Evolutionary conservation across 768 basidiomycete genomes (phyloP).

Genomic region (Naematelia aurantialba): DNA sequence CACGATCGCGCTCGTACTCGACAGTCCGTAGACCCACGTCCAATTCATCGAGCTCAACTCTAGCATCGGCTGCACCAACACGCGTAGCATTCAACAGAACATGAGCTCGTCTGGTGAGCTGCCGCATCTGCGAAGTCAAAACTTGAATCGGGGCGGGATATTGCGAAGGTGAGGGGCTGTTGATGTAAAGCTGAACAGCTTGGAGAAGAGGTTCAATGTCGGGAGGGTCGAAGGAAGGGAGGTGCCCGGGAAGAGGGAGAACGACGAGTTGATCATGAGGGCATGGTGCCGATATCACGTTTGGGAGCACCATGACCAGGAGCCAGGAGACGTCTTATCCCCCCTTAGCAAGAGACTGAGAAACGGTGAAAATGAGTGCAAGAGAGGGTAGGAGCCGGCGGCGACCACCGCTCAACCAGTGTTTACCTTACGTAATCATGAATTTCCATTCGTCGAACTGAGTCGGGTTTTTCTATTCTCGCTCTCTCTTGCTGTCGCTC

Average conservation of each 20-base stretch:
- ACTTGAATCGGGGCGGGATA: constrained; percentile 9
- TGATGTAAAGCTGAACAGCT: constrained; percentile 14
- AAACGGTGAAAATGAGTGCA: neutral
- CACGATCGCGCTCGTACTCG: constrained; percentile 35
- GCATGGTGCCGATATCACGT: constrained; percentile 18
- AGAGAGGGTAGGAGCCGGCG: neutral
- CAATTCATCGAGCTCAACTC: constrained; percentile 28
- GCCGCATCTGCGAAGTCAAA: constrained; percentile 29
- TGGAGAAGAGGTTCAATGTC: constrained; percentile 21
- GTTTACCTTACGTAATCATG: neutral
- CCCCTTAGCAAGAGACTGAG: no score
- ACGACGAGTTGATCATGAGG: constrained; percentile 36
- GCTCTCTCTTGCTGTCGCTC: no score
- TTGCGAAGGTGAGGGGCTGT: constrained; percentile 1
- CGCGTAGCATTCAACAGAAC: constrained; percentile 38
- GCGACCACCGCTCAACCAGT: neutral
- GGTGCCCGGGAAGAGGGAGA: constrained; percentile 26
- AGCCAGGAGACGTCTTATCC: no score
- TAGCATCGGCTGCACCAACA: constrained; percentile 20
- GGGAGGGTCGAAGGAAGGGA: constrained; percentile 26
- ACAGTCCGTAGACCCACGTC: constrained; percentile 31
- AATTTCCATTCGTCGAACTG: neutral
- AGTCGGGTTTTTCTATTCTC: neutral
- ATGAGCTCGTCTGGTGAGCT: constrained; percentile 26
- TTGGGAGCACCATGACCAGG: constrained; percentile 31